Evolutionary conservation across 129 eudicot genomes (phyloP), one percentile per base, ranked within the genome.

Genomic region (Chrysanthemum lavandulifolium): DNA sequence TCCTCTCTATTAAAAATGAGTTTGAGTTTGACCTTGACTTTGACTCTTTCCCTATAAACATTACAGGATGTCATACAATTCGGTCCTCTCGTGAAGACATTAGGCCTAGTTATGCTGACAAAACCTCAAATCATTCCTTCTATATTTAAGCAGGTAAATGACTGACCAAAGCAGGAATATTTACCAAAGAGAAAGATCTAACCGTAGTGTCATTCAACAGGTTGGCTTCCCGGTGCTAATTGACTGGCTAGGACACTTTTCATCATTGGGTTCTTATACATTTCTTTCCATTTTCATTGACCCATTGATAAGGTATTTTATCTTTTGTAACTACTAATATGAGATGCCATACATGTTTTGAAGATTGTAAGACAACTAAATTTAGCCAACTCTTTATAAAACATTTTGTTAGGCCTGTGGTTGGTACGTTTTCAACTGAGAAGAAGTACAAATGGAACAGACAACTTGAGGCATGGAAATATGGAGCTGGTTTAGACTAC

Each of bases 401-500:
- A 21, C 65, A 10, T 79, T 69, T 11, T 79, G 52, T 31, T 55
- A 92, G 98, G 88, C 95, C 96, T 57, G 66, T 79, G 62, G 56
- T 87, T 71, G 78, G 73, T 31, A 49, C 78, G 13, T 80, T 89
- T 60, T 85, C 98, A 21, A 75, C 81, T 7, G 81, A 83, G 82
- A 74, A 25, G 68, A 89, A 61, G 75, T 92, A 83, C 69, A 78
- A 79, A 76, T 92, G 96, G 98, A 92, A 74, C 50, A 86, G 93
- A 8, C 83, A 74, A 73, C 95, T 92, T 36, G 96, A 92, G 73
- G 95, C 96, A 7, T 92, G 98, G 98, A 78, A 82, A 78, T 92
- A 92, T 78, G 98, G 98, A 73, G 84, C 98, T 82, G 98, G 98
- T 78, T 76, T 92, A 68, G 98, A 92, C 80, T 92, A 92, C 79